These are phyloP conservation scores for Tylopilus subfusipes DNA, from an alignment of 768 basidiomycete species.

Conservation along the genomic window DNA sequence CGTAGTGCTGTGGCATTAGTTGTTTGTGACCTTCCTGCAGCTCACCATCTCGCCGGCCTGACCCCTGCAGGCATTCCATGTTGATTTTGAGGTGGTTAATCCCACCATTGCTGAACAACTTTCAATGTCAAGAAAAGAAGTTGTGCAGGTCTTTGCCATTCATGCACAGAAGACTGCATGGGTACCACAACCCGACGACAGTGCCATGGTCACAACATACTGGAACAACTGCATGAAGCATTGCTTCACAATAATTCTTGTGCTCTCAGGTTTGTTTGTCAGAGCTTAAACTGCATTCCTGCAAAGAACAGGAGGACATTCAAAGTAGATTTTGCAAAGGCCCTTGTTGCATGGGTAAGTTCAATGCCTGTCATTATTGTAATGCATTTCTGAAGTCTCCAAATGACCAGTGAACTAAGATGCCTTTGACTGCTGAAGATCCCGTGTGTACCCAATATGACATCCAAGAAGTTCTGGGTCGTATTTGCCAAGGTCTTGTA, in stretches of 20 bases:
- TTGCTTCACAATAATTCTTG: background rate
- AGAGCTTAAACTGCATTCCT: background rate
- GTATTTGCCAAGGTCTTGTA: background rate
- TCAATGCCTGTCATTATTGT: background rate
- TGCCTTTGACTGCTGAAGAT: background rate
- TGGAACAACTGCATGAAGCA: background rate
- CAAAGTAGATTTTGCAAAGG: background rate
- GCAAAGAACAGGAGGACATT: background rate
- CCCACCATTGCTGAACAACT: background rate
- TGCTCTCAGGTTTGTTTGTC: background rate
- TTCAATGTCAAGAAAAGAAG: background rate
- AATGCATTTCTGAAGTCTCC: background rate
- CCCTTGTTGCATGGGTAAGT: background rate
- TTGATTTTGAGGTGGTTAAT: background rate
- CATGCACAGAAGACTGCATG: background rate
- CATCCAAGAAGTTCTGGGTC: background rate
- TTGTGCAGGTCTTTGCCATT: background rate
- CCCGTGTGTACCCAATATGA: background rate
- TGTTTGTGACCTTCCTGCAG: constrained; percentile 38
- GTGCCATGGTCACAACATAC: rapidly evolving
- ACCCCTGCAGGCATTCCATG: background rate
- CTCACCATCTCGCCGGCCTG: constrained; percentile 22
- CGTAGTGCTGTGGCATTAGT: constrained; percentile 26
- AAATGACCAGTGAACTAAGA: background rate
- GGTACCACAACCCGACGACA: background rate